Evolutionary conservation across 2,329 filamentous ascomycete species (phyloP), one percentile per base, ranked within the genome.

Genomic region (Nothopassalora personata): DNA sequence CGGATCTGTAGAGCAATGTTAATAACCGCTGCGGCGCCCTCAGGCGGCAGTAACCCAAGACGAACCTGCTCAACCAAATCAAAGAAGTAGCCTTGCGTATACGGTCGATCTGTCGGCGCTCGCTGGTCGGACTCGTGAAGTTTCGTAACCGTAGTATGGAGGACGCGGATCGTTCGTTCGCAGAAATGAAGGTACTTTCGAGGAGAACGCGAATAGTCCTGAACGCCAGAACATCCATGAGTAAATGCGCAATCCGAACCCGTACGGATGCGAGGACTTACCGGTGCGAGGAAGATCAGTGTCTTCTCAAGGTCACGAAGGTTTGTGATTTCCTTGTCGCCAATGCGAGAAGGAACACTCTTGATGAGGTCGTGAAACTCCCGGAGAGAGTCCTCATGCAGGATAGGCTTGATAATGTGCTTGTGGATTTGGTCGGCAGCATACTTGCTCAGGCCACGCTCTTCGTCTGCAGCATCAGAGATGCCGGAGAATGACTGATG

Each of bases 61-160:
- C 70, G 64, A 63, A 72, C 70, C 83, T 97, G 92, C 74, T 95
- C 90, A 74, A 95, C 87, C 62, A 97, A 86, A 79, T 97, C 93
- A 78, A 97, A 88, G 74, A 97, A 97, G 78, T 97, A 97, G 73
- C 90, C 90, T 83, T 89, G 91, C 82, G 88, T 94, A 81, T 97
- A 97, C 66, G 91, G 91, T 70, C 89, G 87, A 76, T 97, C 93
- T 76, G 85, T 81, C 60, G 90, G 88, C 73, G 90, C 86, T 66
- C 87, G 87, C 78, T 93, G 90, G 75, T 97, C 92, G 73, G 86
- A 86, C 73, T 95, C 91, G 80, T 85, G 87, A 65, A 97, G 82
- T 75, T 88, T 87, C 75, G 91, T 87, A 75, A 95, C 90, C 60
- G 91, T 94, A 64, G 90, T 87, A 80, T 95, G 89, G 73, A 96